These are phyloP conservation scores for Murraya paniculata DNA, from an alignment of 345 rosid genomes.

Conservation along the genomic window DNA sequence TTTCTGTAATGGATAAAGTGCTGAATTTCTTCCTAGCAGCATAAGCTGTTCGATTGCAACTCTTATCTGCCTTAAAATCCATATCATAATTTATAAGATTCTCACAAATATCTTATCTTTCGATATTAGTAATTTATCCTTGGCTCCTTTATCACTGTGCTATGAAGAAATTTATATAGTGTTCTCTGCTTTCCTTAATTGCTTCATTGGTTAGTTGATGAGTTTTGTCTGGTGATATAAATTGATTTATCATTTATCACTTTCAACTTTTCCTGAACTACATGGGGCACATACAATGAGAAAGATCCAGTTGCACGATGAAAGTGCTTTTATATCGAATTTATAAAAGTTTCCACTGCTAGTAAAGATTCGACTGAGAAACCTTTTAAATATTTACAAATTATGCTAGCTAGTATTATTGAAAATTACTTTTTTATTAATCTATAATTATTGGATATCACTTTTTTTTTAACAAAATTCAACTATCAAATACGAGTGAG, in stretches of 20 bases:
- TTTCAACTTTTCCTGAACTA: background rate
- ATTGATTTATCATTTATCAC: background rate
- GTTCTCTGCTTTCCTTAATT: background rate
- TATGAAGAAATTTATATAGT: too few species aligned
- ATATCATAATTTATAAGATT: background rate
- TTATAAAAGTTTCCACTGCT: too few species aligned
- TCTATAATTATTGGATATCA: too few species aligned
- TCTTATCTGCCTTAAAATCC: conserved; percentile 20
- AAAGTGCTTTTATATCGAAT: background rate
- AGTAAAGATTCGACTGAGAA: background rate
- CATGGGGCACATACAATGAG: background rate
- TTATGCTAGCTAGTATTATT: too few species aligned
- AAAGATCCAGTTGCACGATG: background rate
- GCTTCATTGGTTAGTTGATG: background rate
- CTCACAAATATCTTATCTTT: background rate
- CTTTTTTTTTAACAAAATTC: too few species aligned
- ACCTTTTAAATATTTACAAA: too few species aligned
- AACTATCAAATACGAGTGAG: background rate
- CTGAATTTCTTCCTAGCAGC: conserved; percentile 35
- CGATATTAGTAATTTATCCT: too few species aligned
- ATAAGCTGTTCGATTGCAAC: conserved; percentile 44
- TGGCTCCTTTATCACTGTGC: too few species aligned
- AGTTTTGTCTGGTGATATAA: background rate
- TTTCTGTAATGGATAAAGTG: conserved; percentile 31
- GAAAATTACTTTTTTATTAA: too few species aligned